Conservation (phyloP, 192 early-diverging fungal species). For the Anaeromyces robustus region DNA sequence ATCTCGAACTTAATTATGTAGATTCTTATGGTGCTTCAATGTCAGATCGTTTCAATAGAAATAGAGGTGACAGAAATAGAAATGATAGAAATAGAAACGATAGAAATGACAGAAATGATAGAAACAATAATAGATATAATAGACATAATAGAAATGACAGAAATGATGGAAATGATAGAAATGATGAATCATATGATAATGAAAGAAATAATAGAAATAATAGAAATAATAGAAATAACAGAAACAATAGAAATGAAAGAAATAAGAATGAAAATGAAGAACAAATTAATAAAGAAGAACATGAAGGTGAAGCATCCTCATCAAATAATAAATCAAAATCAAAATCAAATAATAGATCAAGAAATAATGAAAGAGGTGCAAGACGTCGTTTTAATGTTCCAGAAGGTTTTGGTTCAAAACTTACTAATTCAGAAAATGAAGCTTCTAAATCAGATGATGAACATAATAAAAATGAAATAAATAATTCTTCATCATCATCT, state of each 20-base stretch:
- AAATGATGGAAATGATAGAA: not conserved
- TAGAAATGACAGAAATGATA: no score
- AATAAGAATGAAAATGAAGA: not conserved
- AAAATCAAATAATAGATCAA: not conserved
- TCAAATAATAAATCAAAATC: not conserved
- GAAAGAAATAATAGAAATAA: not conserved
- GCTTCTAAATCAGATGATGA: not conserved
- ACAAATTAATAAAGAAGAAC: not conserved
- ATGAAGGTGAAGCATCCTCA: not conserved
- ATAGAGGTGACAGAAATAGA: no score
- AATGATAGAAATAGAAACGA: no score
- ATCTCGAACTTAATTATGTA: not conserved
- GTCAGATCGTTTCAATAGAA: not conserved
- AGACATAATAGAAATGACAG: not conserved
- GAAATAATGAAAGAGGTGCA: not conserved
- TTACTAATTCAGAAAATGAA: not conserved
- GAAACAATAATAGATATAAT: no score
- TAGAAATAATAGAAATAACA: not conserved
- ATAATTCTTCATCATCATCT: not conserved
- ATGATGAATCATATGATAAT: not conserved
- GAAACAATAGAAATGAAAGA: not conserved
- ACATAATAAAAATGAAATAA: not conserved
- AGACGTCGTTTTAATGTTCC: not conserved
- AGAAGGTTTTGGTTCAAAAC: slow-evolving; percentile 5
- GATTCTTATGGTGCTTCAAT: not conserved